Base-by-base conservation (phyloP, 768 basidiomycete species). In the Boletus fagicola region DNA sequence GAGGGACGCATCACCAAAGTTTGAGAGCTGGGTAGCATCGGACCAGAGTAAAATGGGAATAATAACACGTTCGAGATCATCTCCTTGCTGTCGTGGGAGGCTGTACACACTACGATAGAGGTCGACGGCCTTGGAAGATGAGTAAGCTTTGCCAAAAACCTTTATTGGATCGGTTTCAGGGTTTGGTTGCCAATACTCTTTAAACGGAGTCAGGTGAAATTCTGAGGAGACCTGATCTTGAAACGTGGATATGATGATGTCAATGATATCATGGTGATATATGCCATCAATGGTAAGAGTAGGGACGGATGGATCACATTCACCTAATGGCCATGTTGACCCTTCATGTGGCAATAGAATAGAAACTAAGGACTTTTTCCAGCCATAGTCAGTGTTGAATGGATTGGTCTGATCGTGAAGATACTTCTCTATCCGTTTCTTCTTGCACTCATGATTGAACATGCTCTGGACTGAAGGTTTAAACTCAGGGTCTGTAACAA, bases 1-100 rank as follows among this genome's bases (percentile, higher is more conserved):
- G 0, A 70, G 39, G 15, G 53, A 60, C 15, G 62, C 63, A 2
- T 67, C 49, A 1, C 76, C 69, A 60, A 75, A 70, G 16, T 61
- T 28, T 60, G 0, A 66, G 0, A 68, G 65, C 33, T 69, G 66
- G 0, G 63, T 70, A 1, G 61, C 46, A 47, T 70, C 69, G 0
- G 68, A 70, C 58, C 65, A 69, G 6, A 64, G 45, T 59, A 67
- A 63, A 4, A 68, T 31, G 0, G 53, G 47, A 3, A 53, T 42
- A 33, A 69, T 44, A 11, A 62, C 49, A 0, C 54, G 11, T 26
- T 68, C 67, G 13, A 45, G 24, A 7, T 61, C 4, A 45, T 59
- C 35, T 7, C 6, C 46, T 18, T 28, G 38, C 38, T 39, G 16
- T 18, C 3, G 7, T 18, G 38, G 18, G 10, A 39, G 38, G 38